Evolutionary conservation across 768 basidiomycete genomes (phyloP), one percentile per base, ranked within the genome.

Genomic region (Suillus tomentosus): DNA sequence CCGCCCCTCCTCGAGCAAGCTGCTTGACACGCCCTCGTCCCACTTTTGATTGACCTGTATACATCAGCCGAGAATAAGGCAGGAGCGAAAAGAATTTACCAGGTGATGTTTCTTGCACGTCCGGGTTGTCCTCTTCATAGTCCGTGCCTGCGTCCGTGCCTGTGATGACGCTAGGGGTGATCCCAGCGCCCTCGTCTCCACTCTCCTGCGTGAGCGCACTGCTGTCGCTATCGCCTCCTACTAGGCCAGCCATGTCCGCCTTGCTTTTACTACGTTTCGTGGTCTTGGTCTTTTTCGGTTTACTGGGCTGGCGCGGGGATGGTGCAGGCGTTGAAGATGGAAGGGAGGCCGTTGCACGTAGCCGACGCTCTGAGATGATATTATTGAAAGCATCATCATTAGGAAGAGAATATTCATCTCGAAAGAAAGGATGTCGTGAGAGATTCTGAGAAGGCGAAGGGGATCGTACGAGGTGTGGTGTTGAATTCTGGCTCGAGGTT

Each of bases 201-300:
- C 90, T 92, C 74, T 93, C 91, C 72, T 90, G 87, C 4, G 91
- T 94, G 69, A 94, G 73, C 34, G 89, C 92, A 67, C 92, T 93
- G 69, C 90, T 91, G 67, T 93, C 92, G 71, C 92, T 93, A 70
- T 94, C 91, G 1, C 91, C 91, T 15, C 85, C 87, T 2, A 92
- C 84, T n/a, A 92, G 75, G 0, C 91, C 91, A 0, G 90, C 89
- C 77, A 89, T 78, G 63, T 87, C 84, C 8, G 85, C 80, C 68
- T 74, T 79, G 48, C 75, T 78, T 66, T 73, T 77, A 63, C 74
- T 73, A 43, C 76, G 75, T 68, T 85, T 86, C 27, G 82, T 85
- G 65, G 79, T 82, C 50, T 81, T 80, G 40, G 76, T 80, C 68
- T 78, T 79, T n/a, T 77, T 76, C 11, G 69, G 62, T 62, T 73